Percentiles rank a stretch among this genome's conserved stretches.
These are phyloP conservation scores for Porphyridium purpureum DNA, from an alignment of 23 red algal species.

Conservation along the genomic window DNA sequence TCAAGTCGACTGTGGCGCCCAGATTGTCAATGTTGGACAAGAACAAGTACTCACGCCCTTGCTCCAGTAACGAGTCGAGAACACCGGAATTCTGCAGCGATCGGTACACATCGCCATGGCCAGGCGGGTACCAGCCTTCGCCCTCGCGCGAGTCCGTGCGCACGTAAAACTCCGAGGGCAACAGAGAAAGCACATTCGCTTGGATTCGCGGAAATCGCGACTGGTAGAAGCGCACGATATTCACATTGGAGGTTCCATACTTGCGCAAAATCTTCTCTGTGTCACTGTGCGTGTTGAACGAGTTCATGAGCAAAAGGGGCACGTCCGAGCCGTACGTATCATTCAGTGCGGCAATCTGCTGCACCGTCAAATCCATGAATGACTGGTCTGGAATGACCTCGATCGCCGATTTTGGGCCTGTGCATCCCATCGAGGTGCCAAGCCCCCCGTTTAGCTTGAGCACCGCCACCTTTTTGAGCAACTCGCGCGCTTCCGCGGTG, in stretches of 20 bases:
- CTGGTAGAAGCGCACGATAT: slow-evolving; percentile 19
- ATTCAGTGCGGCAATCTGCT: slow-evolving; percentile 25
- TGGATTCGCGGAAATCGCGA: slow-evolving; percentile 10
- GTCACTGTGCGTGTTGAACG: slow-evolving; percentile 20
- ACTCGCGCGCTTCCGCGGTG: slow-evolving; percentile 1
- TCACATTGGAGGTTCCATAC: too few relatives aligned
- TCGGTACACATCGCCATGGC: slow-evolving; percentile 19
- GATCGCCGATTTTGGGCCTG: slow-evolving; percentile 24
- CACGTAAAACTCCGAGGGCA: slow-evolving; percentile 5
- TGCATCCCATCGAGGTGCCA: slow-evolving; percentile 26
- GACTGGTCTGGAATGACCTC: slow-evolving; percentile 12
- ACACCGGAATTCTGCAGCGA: slow-evolving; percentile 13
- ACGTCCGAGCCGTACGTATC: slow-evolving; percentile 10
- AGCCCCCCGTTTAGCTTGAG: slow-evolving; percentile 24
- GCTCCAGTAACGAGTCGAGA: slow-evolving; percentile 3
- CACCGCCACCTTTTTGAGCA: slow-evolving; percentile 15
- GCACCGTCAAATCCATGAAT: slow-evolving; percentile 24
- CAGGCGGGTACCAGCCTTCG: slow-evolving; percentile 36
- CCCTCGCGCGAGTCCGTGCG: too few relatives aligned
- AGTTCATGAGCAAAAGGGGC: slow-evolving; percentile 25
- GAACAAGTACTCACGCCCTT: slow-evolving; percentile 25
- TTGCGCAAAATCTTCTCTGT: slow-evolving; percentile 15
- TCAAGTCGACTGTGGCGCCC: slow-evolving; percentile 9
- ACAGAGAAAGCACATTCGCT: too few relatives aligned
- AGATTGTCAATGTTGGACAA: slow-evolving; percentile 22